Percentiles rank a stretch among this genome's conserved stretches.
Conservation (phyloP, 352 stramenopile species). For the Globisporangium nagaii region DNA sequence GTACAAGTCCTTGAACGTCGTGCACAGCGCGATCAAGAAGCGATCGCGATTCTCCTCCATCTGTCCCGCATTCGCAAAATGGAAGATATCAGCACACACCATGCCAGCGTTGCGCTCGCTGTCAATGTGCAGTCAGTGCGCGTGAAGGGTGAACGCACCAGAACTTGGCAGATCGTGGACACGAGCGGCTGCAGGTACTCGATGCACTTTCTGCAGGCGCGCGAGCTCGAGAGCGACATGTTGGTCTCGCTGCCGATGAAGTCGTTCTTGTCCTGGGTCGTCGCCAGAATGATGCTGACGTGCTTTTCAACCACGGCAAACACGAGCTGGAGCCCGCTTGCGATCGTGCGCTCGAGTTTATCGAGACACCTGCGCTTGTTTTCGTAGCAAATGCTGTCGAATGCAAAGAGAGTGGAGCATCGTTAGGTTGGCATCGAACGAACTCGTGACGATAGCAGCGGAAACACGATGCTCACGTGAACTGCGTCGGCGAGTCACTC, state of each 20-base stretch:
- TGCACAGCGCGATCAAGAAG: constrained; percentile 49
- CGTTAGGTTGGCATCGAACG: background rate
- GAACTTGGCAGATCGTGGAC: constrained; percentile 30
- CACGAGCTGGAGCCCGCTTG: constrained; percentile 39
- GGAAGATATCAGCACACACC: too few relatives aligned
- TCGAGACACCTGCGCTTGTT: constrained; percentile 63
- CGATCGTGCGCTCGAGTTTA: constrained; percentile 55
- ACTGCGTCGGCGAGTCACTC: constrained; percentile 52
- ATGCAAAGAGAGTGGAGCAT: background rate
- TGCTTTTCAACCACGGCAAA: constrained; percentile 64
- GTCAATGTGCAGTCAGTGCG: too few relatives aligned
- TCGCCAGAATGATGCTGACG: constrained; percentile 36
- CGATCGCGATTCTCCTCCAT: constrained; percentile 55
- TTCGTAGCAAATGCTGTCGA: constrained; percentile 66
- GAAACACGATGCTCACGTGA: constrained; percentile 40
- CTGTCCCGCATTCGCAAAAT: constrained; percentile 18
- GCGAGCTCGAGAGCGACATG: constrained; percentile 68
- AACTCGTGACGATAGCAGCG: too few relatives aligned
- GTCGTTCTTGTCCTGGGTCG: constrained; percentile 65
- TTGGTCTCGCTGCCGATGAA: constrained; percentile 72
- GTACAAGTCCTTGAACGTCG: constrained; percentile 69
- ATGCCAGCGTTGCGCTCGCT: too few relatives aligned
- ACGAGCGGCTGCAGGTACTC: constrained; percentile 74
- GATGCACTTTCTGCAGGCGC: constrained; percentile 58
- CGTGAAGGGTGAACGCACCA: too few relatives aligned